Evolutionary conservation across 305 asterid genomes (phyloP).

Genomic region (Fraxinus velutina): DNA sequence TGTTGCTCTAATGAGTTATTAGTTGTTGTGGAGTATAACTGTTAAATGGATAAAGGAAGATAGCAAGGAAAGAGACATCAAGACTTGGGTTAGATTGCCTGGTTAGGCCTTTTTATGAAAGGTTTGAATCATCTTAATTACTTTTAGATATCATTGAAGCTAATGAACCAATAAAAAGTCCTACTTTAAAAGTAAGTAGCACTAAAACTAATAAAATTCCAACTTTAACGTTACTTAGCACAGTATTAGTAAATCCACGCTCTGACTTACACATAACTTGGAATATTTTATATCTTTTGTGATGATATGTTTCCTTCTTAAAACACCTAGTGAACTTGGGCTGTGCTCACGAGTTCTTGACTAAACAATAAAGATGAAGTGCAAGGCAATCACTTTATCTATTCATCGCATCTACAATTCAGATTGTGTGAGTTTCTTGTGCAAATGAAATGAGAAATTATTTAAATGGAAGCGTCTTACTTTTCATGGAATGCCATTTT

Average conservation of each 20-base stretch:
- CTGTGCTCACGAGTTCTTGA: not conserved
- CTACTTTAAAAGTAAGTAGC: not conserved
- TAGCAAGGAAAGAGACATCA: conserved; percentile 24
- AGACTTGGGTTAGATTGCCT: conserved; percentile 28
- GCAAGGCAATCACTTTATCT: not conserved
- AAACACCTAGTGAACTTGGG: not conserved
- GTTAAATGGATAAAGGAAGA: conserved; percentile 31
- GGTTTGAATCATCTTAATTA: conserved; percentile 21
- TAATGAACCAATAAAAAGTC: not conserved
- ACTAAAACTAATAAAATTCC: not conserved
- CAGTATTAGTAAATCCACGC: not conserved
- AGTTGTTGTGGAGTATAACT: conserved; percentile 34
- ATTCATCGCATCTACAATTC: not conserved
- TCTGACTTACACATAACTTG: not conserved
- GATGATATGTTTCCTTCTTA: not conserved
- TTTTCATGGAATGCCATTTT: not conserved
- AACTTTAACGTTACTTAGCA: not conserved
- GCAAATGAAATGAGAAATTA: not conserved
- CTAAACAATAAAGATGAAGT: not conserved
- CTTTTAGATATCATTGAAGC: conserved; percentile 11
- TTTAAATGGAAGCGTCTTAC: not conserved
- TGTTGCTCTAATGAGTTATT: conserved; percentile 27
- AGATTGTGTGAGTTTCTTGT: not conserved
- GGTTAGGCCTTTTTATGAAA: not conserved
- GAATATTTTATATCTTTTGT: not conserved